Base-by-base conservation (phyloP, 805 yeast genomes). In the Candida coleopterorum region DNA sequence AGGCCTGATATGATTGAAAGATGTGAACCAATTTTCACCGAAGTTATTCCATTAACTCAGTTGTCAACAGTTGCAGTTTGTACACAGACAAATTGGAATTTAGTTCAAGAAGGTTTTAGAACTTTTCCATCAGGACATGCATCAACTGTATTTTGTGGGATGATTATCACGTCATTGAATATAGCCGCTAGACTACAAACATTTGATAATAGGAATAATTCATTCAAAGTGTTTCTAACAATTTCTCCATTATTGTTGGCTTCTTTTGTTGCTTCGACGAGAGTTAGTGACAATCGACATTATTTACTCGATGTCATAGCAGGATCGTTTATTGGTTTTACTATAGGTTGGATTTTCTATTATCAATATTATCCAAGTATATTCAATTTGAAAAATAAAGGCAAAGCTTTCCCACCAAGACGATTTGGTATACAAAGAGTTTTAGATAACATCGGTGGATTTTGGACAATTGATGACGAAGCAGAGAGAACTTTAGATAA, bases 271-370 rank as follows among this genome's bases (percentile, higher is more conserved):
- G 46, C 72, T 0, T 53, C 62, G 16, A 61, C 75, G 3, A 49
- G 76, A 37, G 52, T 64, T n/a, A 65, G 75, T n/a, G 77, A 72
- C 41, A 65, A 70, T 44, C 49, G 75, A 24, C 75, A 71, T 45
- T 65, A 59, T 37, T 34, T 65, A 3, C 20, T 51, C 17, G 77
- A 72, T 46, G 61, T 71, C 9, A 35, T 66, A 6, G 49, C 46
- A 9, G 77, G 77, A 2, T 48, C 59, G 0, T 4, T 56, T 0
- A 57, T 71, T 29, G 77, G 77, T 0, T 32, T 56, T 0, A 14
- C 31, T 2, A 43, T 54, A 23, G 69, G 65, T 0, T 37, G 48
- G n/a, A 37, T 61, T 37, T 58, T 63, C 28, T 72, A 69, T 40
- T 45, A 53, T 8, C 50, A 63, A n/a, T 71, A 69, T 44, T 70